Evolutionary conservation across 2,329 filamentous ascomycete species (phyloP).

Genomic region (Pseudocercospora cruenta): DNA sequence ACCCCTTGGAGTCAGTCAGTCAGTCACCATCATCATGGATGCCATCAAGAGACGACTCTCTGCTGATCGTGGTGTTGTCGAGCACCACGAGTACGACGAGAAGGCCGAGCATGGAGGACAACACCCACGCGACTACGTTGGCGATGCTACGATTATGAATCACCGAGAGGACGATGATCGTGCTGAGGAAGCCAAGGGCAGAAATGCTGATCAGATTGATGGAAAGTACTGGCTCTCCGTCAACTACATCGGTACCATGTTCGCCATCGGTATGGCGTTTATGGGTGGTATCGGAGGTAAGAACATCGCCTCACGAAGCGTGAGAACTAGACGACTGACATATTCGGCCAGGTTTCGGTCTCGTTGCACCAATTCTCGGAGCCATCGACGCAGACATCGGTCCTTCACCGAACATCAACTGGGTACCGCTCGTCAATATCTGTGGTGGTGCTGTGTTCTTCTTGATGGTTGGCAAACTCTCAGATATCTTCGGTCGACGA

Average conservation of each 20-base stretch:
- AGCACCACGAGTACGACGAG: background rate
- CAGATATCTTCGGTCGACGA: conserved; percentile 43
- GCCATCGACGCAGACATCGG: conserved; percentile 44
- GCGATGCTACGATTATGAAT: conserved; percentile 11
- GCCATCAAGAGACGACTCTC: conserved; percentile 4
- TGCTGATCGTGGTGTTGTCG: background rate
- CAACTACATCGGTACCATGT: conserved; percentile 31
- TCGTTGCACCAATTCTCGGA: conserved; percentile 27
- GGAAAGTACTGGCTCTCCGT: conserved; percentile 29
- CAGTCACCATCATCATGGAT: background rate
- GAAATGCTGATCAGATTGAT: conserved; percentile 27
- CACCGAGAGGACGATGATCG: conserved; percentile 29
- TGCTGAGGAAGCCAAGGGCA: conserved; percentile 28
- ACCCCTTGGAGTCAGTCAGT: no score
- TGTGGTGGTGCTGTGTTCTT: conserved; percentile 43
- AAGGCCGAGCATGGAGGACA: conserved; percentile 3
- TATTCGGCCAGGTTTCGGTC: conserved; percentile 22
- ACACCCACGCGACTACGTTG: background rate
- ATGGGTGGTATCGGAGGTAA: conserved; percentile 31
- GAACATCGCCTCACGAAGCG: background rate
- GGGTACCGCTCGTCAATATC: conserved; percentile 43
- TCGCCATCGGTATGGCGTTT: conserved; percentile 31
- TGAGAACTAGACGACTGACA: background rate
- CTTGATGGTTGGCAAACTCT: conserved; percentile 41
- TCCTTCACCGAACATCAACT: conserved; percentile 43